Base-by-base conservation (phyloP, 495 filamentous ascomycete species). In the Pyrenopolyporus hunteri region DNA sequence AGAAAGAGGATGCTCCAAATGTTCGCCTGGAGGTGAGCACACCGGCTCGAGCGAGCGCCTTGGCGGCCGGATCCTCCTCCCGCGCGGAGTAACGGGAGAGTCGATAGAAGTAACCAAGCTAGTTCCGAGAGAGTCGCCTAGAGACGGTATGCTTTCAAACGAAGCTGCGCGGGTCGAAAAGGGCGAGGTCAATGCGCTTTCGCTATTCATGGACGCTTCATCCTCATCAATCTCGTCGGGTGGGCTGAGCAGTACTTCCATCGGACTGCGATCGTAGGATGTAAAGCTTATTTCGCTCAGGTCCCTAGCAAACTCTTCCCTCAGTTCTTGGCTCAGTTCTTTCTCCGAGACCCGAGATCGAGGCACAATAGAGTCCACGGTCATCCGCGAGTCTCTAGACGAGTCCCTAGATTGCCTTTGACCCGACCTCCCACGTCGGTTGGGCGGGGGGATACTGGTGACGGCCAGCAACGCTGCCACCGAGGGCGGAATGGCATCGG, bases 381-480 rank as follows among this genome's bases (percentile, higher is more conserved):
- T 80, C 74, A 82, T 82, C 64, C 82, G 79, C 36, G 78, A 77
- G 14, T 78, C 77, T 16, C 75, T 73, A 19, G 79, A 77, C 37
- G 65, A 58, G 6, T 70, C 65, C 23, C 50, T 59, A 9, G 43
- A 55, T 10, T 68, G 50, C 14, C 36, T 44, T 51, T 61, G 65
- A 9, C 52, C 54, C n/a, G 59, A 42, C 22, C 55, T 59, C 45
- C 37, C 46, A 28, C 65, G 62, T 22, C 65, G 50, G 10, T 69
- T 78, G 14, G 75, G 81, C 2, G 75, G 77, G 2, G 84, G 84
- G 55, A 87, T 87, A 54, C 73, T 78, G 45, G 84, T 87, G 48
- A 83, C 69, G 32, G 84, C 84, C 4, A 87, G 77, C 46, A 87
- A 73, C 3, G 82, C 83, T 0, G 83, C 84, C 39, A 85, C 81